Evolutionary conservation across 2,329 filamentous ascomycete species (phyloP), one percentile per base, ranked within the genome.

Genomic region (Arachnopeziza araneosa): DNA sequence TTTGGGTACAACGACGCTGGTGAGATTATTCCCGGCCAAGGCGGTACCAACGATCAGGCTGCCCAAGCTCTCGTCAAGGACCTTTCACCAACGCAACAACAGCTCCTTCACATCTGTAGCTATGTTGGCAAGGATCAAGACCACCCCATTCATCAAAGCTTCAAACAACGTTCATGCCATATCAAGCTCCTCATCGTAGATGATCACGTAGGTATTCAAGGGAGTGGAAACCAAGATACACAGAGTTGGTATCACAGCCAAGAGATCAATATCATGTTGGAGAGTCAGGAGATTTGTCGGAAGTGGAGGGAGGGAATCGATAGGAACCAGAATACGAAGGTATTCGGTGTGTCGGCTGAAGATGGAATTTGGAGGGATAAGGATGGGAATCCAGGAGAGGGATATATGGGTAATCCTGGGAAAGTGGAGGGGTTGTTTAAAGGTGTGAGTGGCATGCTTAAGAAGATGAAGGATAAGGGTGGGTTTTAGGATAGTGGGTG

Each of bases 1-100:
- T 80, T 93, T 0, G 89, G 90, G 1, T 93, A 93, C 75, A 93
- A 93, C 63, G 90, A 93, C 65, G 77, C 83, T 0, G 90, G 89
- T 23, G 88, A 93, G 70, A 80, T 93, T 32, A 82, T 93, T 0
- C 89, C 90, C 0, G 82, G 84, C 61, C 88, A 92, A 70, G 88
- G 88, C 30, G 89, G 89, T 1, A 89, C 85, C 19, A 92, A 92
- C 69, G 88, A 92, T 63, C 86, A 88, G 78, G 79, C 86, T 1
- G 82, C 86, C 0, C 78, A 85, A 87, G 72, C 72, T 72, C 0
- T 71, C 77, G 23, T 24, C 26, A 30, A 24, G 10, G 22, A 24
- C 0, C 78, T 91, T 0, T 78, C 81, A 0, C 67, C 76, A 0
- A 69, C 77, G 0, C 79, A 80, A 0, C 77, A 78, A 44, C 67